A percentile compares a stretch with the other conserved stretches of the same genome.
These are phyloP conservation scores for Aspergillus ochraceus DNA, from an alignment of 2,329 filamentous ascomycete species.

Conservation along the genomic window DNA sequence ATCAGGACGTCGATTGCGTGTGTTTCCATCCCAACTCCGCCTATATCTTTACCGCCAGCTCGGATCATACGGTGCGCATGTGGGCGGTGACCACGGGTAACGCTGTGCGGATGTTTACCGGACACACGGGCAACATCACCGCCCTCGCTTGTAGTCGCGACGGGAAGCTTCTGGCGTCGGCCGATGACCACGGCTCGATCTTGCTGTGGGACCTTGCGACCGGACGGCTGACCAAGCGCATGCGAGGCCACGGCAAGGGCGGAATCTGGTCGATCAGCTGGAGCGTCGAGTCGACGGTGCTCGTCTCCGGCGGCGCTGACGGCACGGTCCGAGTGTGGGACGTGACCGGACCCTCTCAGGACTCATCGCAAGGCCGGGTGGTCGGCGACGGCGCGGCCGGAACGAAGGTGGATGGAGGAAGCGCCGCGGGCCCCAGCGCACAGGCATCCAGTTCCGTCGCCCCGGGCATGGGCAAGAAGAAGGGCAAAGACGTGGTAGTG, in stretches of 20 bases:
- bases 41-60: constrained; percentile 90
- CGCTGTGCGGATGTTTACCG: constrained; percentile 87
- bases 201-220: constrained; percentile 92
- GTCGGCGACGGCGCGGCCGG: constrained; percentile 50
- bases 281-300: constrained; percentile 85
- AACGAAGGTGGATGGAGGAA: constrained; percentile 54
- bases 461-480: constrained; percentile 59
- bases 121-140: constrained; percentile 84
- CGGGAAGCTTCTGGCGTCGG: constrained; percentile 87
- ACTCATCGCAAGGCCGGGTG: constrained; percentile 54
- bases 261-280: constrained; percentile 93
- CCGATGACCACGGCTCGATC: constrained; percentile 84
- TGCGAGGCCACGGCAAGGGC: constrained; percentile 88
- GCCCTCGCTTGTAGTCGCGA: constrained; percentile 82
- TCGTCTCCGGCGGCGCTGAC: constrained; percentile 88
- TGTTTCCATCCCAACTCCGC: constrained; percentile 92
- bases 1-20: constrained; percentile 88
- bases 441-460: constrained; percentile 48
- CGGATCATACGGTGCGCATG: constrained; percentile 94
- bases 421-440: constrained; percentile 46
- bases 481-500: constrained; percentile 84
- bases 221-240: constrained; percentile 83
- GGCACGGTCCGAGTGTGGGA: constrained; percentile 95
- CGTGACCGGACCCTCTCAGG: constrained; percentile 69
- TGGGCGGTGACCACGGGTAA: constrained; percentile 89